These are phyloP conservation scores for Angomonas deanei DNA, from an alignment of 208 protist genomes.

Conservation along the genomic window DNA sequence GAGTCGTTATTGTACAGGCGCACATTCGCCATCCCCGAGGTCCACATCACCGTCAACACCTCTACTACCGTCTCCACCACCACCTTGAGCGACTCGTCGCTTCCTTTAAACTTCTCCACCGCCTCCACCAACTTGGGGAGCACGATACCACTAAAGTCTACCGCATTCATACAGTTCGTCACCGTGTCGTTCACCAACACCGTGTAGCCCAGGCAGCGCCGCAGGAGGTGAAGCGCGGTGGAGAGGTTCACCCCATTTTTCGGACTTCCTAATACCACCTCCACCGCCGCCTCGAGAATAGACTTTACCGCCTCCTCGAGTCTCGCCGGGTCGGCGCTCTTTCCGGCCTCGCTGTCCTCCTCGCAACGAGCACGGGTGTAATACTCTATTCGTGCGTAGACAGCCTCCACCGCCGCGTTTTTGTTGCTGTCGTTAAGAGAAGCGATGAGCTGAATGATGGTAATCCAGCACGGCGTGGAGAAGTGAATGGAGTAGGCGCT, in stretches of 20 bases:
- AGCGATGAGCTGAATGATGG: constrained; percentile 51
- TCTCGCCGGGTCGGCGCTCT: not conserved
- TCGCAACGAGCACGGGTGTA: constrained; percentile 46
- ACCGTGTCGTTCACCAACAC: constrained; percentile 52
- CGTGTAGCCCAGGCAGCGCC: constrained; percentile 59
- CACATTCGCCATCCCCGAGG: constrained; percentile 13
- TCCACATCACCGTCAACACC: constrained; percentile 52
- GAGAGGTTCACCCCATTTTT: constrained; percentile 42
- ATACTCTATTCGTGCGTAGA: constrained; percentile 66
- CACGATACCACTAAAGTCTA: constrained; percentile 43
- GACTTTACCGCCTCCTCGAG: constrained; percentile 31
- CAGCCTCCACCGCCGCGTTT: constrained; percentile 43
- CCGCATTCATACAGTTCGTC: constrained; percentile 52
- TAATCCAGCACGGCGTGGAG: constrained; percentile 63
- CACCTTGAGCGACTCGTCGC: constrained; percentile 60
- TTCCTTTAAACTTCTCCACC: constrained; percentile 28
- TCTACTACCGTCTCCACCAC: constrained; percentile 56
- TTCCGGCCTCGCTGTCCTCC: not conserved
- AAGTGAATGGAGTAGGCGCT: constrained; percentile 66
- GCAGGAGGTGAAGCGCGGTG: constrained; percentile 48
- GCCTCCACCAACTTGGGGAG: constrained; percentile 52
- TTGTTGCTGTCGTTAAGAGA: constrained; percentile 25
- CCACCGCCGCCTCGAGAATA: constrained; percentile 46
- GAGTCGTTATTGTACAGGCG: not conserved
- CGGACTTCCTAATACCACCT: constrained; percentile 26